phyloP scores from a whole-genome alignment of 805 yeast genomes.

The Metschnikowia henanensis region DNA sequence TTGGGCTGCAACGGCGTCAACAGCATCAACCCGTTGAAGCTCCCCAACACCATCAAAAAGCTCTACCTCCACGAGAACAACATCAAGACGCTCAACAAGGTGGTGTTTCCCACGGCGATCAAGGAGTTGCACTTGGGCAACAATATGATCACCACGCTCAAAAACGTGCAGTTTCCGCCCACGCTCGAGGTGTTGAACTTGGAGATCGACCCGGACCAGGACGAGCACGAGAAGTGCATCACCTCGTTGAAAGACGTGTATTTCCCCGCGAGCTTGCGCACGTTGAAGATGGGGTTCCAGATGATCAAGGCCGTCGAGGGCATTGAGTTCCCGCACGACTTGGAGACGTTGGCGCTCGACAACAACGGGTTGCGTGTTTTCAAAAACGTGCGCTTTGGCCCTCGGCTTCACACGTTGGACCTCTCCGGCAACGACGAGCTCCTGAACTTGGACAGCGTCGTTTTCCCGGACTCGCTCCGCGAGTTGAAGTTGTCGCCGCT shows the following conservation, averaged over 20 bases:
- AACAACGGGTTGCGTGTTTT: slow-evolving; percentile 41
- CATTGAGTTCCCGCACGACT: slow-evolving; percentile 37
- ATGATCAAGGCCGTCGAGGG: slow-evolving; percentile 38
- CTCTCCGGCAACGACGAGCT: slow-evolving; percentile 44
- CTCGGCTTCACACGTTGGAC: slow-evolving; percentile 33
- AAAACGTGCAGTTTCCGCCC: slow-evolving; percentile 42
- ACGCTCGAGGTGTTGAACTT: slow-evolving; percentile 40
- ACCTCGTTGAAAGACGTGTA: slow-evolving; percentile 43
- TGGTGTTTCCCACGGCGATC: slow-evolving; percentile 36
- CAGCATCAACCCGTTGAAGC: slow-evolving; percentile 44
- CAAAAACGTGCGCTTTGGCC: slow-evolving; percentile 38
- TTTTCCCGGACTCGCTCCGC: slow-evolving; percentile 38
- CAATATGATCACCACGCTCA: slow-evolving; percentile 44
- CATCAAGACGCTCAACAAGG: slow-evolving; percentile 45
- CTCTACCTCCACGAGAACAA: slow-evolving; percentile 40
- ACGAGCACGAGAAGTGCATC: slow-evolving; percentile 42
- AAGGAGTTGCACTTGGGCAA: slow-evolving; percentile 40
- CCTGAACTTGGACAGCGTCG: slow-evolving; percentile 35
- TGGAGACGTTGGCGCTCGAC: slow-evolving; percentile 33
- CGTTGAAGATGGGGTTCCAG: slow-evolving; percentile 40
- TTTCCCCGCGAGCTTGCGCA: slow-evolving; percentile 36
- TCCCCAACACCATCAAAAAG: slow-evolving; percentile 41
- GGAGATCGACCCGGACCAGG: slow-evolving; percentile 41
- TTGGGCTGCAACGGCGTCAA: slow-evolving; percentile 43
- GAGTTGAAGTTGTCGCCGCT: slow-evolving; percentile 38